Conservation (phyloP, 2,329 filamentous ascomycete species). For the Dendryphion nanum region DNA sequence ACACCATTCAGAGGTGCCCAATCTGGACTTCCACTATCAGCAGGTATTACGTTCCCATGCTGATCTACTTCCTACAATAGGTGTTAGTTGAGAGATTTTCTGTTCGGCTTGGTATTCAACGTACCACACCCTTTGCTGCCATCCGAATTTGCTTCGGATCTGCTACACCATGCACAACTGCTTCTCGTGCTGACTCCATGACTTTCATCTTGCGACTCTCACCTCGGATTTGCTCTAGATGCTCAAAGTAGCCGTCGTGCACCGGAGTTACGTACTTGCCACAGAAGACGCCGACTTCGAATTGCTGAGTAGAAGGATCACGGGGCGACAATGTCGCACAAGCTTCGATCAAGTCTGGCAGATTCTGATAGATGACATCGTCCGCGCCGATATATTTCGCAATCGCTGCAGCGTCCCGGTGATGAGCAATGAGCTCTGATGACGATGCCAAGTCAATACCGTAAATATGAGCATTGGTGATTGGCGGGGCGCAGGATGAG, state of each 20-base stretch:
- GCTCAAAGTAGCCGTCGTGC: slow-evolving; percentile 76
- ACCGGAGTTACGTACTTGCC: slow-evolving; percentile 84
- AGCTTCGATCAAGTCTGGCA: slow-evolving; percentile 76
- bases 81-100: slow-evolving; percentile 6
- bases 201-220: slow-evolving; percentile 68
- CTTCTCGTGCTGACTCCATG: slow-evolving; percentile 62
- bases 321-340: slow-evolving; percentile 70
- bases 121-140: slow-evolving; percentile 58
- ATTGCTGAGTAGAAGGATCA: slow-evolving; percentile 58
- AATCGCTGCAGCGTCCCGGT: slow-evolving; percentile 60
- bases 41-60: slow-evolving; percentile 58
- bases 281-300: slow-evolving; percentile 91
- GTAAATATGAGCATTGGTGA: slow-evolving; percentile 86
- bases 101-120: slow-evolving; percentile 7
- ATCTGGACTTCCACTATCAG: slow-evolving; percentile 26
- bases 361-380: slow-evolving; percentile 72
- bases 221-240: slow-evolving; percentile 69
- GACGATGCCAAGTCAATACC: slow-evolving; percentile 74
- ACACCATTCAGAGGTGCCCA: slow-evolving; percentile 23
- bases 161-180: slow-evolving; percentile 62
- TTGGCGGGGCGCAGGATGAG: slow-evolving; percentile 76
- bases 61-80: slow-evolving; percentile 48
- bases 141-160: slow-evolving; percentile 61
- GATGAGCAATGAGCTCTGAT: slow-evolving; percentile 68
- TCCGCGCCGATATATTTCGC: slow-evolving; percentile 70